Base-by-base conservation (phyloP, 352 stramenopile species). In the Albugo laibachii region DNA sequence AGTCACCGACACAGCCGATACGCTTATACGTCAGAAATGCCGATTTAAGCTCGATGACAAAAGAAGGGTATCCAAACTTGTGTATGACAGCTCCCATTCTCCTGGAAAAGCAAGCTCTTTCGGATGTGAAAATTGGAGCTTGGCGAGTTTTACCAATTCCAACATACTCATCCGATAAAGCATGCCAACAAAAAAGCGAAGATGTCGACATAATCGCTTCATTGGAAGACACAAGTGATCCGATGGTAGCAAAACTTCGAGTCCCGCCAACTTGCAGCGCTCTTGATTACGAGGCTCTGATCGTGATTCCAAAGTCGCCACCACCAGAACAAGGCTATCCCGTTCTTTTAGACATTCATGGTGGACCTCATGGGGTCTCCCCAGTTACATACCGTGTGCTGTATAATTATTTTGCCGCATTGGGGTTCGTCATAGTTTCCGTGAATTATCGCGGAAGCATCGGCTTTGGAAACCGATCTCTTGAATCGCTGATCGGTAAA, bases 391-490 rank as follows among this genome's bases (percentile, higher is more conserved):
- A 93, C 61, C 61, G 86, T 34, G 63, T 72, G 20, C 65, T 81
- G 43, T 96, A 85, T 58, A 78, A 88, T 13, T 97, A 83, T 59
- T 77, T 97, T 20, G 74, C 84, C 51, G 78, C 71, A 13, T 53
- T 85, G 21, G 70, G 82, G 16, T 97, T 95, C 58, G 88, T 82
- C 5, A 68, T 97, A 47, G 61, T 97, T 31, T 55, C 79, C 43
- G 85, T 97, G 13, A 98, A 98, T 66, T 98, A 96, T 61, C 72
- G 92, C 41, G 93, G 93, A n/a, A 96, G 80, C 14, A 95, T 72
- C 15, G 93, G 92, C 18, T 98, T 95, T 58, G 93, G 93, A 5
- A 67, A 87, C 34, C 57, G 67, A 43, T 3, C 16, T 43, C 54
- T 97, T 13, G 74, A 97, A 50, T 94, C 78, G 31, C 64, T 97